These are phyloP conservation scores for Trametes cingulata DNA, from an alignment of 768 basidiomycete species.

Conservation along the genomic window DNA sequence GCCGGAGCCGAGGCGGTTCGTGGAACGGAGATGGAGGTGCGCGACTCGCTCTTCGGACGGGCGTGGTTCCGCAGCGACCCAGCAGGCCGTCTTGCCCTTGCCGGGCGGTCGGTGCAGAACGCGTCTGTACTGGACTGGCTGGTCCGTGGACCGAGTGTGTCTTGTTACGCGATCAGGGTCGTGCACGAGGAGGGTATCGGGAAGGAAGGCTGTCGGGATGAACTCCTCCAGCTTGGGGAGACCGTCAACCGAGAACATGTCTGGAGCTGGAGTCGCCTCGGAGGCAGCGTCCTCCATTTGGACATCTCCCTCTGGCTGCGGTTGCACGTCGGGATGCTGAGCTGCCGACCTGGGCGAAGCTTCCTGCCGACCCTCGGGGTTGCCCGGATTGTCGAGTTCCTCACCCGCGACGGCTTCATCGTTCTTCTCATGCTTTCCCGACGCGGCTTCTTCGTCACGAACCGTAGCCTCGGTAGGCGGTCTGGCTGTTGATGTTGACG, in stretches of 20 bases:
- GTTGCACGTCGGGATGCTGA: neutral
- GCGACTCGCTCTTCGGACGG: slow-evolving; percentile 27
- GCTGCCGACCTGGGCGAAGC: neutral
- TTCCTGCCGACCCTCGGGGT: too few species aligned
- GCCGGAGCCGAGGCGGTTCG: slow-evolving; percentile 41
- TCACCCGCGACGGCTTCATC: too few species aligned
- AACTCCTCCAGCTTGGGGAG: slow-evolving; percentile 32
- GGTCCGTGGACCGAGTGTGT: neutral
- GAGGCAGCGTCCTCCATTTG: neutral
- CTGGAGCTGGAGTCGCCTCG: neutral
- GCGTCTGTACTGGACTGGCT: slow-evolving; percentile 23
- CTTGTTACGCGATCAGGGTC: slow-evolving; percentile 15
- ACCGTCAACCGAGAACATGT: slow-evolving; percentile 10
- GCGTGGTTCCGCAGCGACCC: neutral
- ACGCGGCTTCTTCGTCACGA: neutral
- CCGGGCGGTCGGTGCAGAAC: slow-evolving; percentile 8
- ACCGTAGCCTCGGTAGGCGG: neutral
- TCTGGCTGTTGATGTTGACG: too few species aligned
- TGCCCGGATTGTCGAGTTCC: too few species aligned
- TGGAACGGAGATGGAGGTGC: slow-evolving; percentile 50
- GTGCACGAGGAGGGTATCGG: slow-evolving; percentile 30
- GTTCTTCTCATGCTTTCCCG: neutral
- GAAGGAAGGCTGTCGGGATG: slow-evolving; percentile 28
- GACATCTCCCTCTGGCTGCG: neutral
- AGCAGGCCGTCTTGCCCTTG: neutral